Percentiles rank a stretch among this genome's conserved stretches.
Evolutionary conservation across 257 asterid genomes (phyloP).

Genomic region (Verbena officinalis): DNA sequence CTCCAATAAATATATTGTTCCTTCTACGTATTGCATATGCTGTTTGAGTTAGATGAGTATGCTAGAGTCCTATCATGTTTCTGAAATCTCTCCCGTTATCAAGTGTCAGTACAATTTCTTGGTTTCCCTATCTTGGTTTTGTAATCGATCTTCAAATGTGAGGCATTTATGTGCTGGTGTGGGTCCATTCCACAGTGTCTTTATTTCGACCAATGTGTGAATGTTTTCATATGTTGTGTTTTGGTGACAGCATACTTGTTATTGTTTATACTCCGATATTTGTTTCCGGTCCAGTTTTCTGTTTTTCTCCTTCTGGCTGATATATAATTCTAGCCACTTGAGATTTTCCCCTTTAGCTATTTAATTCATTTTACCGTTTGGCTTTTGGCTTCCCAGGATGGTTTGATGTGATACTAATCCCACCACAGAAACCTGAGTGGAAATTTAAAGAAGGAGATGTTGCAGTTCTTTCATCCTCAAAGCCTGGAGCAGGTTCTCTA

Average conservation of each 20-base stretch:
- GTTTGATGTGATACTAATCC: conserved; percentile 86
- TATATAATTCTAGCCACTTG: conserved; percentile 16
- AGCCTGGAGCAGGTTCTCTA: conserved; percentile 81
- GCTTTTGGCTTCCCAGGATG: conserved; percentile 61
- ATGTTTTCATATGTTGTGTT: background rate
- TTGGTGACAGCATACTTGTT: background rate
- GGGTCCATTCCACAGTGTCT: conserved; percentile 10
- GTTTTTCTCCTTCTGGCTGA: conserved; percentile 15
- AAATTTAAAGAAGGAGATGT: conserved; percentile 97
- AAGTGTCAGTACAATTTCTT: background rate
- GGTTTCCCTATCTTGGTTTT: background rate
- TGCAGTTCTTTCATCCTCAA: conserved; percentile 93
- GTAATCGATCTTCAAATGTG: background rate
- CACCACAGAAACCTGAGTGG: conserved; percentile 82
- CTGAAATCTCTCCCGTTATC: background rate
- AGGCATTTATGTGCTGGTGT: conserved; percentile 4
- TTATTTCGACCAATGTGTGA: background rate
- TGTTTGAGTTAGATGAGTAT: conserved; percentile 23
- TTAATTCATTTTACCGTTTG: conserved; percentile 21
- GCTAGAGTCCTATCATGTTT: conserved; percentile 24
- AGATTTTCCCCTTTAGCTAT: conserved; percentile 11
- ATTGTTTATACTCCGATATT: background rate
- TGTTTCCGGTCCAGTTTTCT: background rate
- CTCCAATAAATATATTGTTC: conserved; percentile 16
- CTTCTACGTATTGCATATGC: conserved; percentile 18